Evolutionary conservation across 2,329 filamentous ascomycete species (phyloP).

Genomic region (Aspergillus sp.): DNA sequence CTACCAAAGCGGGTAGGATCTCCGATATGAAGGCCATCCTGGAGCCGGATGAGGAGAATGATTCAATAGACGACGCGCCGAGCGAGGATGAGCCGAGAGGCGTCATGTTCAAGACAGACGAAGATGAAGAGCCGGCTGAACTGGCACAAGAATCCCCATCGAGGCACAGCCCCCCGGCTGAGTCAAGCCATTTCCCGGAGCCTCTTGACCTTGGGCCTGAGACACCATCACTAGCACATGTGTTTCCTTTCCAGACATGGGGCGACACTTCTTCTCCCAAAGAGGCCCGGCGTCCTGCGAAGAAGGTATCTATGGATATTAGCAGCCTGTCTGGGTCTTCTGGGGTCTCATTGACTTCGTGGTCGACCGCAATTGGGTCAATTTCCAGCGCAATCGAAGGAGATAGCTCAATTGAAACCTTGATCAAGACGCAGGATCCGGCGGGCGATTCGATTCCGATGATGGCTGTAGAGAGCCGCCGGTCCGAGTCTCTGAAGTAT

Average conservation of each 20-base stretch:
- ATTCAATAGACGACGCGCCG: slow-evolving; percentile 19
- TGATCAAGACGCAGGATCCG: slow-evolving; percentile 48
- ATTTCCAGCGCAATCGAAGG: slow-evolving; percentile 66
- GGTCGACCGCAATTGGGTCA: slow-evolving; percentile 68
- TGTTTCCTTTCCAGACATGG: slow-evolving; percentile 78
- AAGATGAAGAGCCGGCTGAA: slow-evolving; percentile 19
- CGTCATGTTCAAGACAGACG: slow-evolving; percentile 27
- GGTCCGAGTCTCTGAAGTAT: slow-evolving; percentile 65
- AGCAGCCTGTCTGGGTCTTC: slow-evolving; percentile 82
- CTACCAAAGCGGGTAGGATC: slow-evolving; percentile 67
- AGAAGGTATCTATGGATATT: slow-evolving; percentile 82
- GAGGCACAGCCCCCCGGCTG: slow-evolving; percentile 13
- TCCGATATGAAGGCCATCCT: slow-evolving; percentile 67
- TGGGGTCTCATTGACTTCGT: slow-evolving; percentile 70
- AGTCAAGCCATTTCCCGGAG: slow-evolving; percentile 10
- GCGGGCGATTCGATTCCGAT: slow-evolving; percentile 76
- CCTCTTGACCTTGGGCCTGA: slow-evolving; percentile 14
- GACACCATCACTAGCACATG: slow-evolving; percentile 56
- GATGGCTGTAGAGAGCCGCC: slow-evolving; percentile 71
- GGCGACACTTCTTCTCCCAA: slow-evolving; percentile 34
- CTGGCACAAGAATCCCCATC: slow-evolving; percentile 13
- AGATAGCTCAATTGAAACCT: slow-evolving; percentile 68
- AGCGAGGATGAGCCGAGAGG: slow-evolving; percentile 33
- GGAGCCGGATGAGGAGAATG: slow-evolving; percentile 54
- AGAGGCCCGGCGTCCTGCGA: slow-evolving; percentile 47